Percentiles rank a stretch among this genome's conserved stretches.
Conservation (phyloP, 2,329 filamentous ascomycete genomes). For the Talaromyces albobiverticillius region DNA sequence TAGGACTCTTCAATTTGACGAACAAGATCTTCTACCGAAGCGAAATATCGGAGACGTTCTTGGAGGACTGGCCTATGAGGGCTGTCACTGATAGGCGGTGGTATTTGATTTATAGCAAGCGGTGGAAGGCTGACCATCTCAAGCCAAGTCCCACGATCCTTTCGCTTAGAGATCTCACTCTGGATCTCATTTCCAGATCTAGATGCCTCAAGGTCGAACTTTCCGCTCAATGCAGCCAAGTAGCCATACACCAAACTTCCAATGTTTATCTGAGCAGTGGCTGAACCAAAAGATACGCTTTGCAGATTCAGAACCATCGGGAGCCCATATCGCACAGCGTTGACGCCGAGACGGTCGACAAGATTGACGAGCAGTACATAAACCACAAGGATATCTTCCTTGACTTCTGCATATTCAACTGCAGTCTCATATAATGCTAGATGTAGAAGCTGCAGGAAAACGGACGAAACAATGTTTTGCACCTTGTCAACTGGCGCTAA, state of each 20-base stretch:
- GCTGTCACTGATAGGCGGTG: conserved; percentile 36
- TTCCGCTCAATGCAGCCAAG: conserved; percentile 74
- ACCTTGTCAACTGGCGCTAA: conserved; percentile 63
- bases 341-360: conserved; percentile 75
- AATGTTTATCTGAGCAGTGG: conserved; percentile 71
- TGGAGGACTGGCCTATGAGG: conserved; percentile 48
- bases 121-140: conserved; percentile 70
- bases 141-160: conserved; percentile 74
- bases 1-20: conserved; percentile 73
- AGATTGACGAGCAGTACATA: conserved; percentile 74
- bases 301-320: conserved; percentile 89
- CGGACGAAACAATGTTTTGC: conserved; percentile 55
- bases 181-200: conserved; percentile 68
- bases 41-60: conserved; percentile 62
- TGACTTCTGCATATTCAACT: conserved; percentile 67
- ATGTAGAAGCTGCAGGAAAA: conserved; percentile 78
- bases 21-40: conserved; percentile 68
- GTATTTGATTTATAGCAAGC: conserved; percentile 60
- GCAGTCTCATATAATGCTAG: conserved; percentile 87
- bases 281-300: conserved; percentile 33
- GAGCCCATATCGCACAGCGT: conserved; percentile 72
- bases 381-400: conserved; percentile 71
- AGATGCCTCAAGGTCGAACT: conserved; percentile 71
- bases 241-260: conserved; percentile 87
- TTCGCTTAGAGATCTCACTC: conserved; percentile 72